Base-by-base conservation (phyloP, 2,329 filamentous ascomycete species). In the Lecanosticta acicola region DNA sequence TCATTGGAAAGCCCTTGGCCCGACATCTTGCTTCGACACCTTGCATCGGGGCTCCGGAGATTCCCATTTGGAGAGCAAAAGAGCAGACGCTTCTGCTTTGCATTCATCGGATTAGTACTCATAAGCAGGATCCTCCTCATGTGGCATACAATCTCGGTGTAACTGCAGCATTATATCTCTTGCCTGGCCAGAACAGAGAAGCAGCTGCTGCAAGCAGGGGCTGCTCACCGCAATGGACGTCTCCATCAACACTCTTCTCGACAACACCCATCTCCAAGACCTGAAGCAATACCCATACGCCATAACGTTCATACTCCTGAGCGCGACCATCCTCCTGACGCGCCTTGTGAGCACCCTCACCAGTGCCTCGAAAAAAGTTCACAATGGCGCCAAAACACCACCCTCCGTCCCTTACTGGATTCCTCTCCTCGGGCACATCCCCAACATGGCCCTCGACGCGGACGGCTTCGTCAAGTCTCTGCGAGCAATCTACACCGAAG, bases 371-470 rank as follows among this genome's bases (percentile, higher is more conserved):
- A 50, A 49, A 37, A 33, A 45, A 11, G 16, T 39, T 11, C 33
- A 32, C 18, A 21, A 48, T 17, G 45, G 62, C 55, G 60, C 24
- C 5, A 49, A 54, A 29, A 55, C 49, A 19, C 46, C 55, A 4
- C 54, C 57, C 53, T 64, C 63, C 43, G 69, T 77, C 49, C 73
- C 73, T 62, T 83, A 83, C 62, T 83, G 77, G 75, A 60, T 83
- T 5, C 79, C 80, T 1, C 68, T 75, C 41, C 29, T 82, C 7
- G 76, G 78, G 32, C 77, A 83, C 66, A 68, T 72, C 4, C 55
- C 74, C 16, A 74, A 79, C 53, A 66, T 71, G 53, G 61, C 70
- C 16, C 67, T 72, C 56, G 60, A 71, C 33, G 69, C 71, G 39
- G 64, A 72, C 33, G 55, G 57, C 9, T 73, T 76, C 53, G 58